Base-by-base conservation (phyloP, 2,329 filamentous ascomycete species). In the Hymenoscyphus albidus region DNA sequence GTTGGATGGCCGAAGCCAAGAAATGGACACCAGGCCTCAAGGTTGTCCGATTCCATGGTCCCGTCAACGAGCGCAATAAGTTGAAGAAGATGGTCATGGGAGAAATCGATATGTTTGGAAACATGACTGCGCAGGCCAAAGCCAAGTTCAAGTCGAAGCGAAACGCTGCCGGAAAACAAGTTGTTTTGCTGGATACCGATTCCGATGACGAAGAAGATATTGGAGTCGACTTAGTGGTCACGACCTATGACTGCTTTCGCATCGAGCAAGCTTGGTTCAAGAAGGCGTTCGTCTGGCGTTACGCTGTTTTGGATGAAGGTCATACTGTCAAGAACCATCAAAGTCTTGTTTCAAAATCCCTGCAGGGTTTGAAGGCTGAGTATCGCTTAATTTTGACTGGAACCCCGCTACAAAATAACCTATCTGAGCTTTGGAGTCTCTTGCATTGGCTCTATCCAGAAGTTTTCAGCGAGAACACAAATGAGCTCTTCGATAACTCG, bases 401-500 rank as follows among this genome's bases (percentile, higher is more conserved):
- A 2, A 87, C 85, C 0, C 85, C 84, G 0, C 76, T 87, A 0
- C 85, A 87, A 65, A 87, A 87, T 65, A 83, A 87, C 62, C 74
- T 87, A 0, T 74, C 76, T 1, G 84, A 87, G 70, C 76, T 86
- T 65, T 87, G 84, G 84, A 80, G 82, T 0, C 73, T 87, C 0
- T 74, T 86, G 0, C 81, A 83, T 59, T 87, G 82, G 82, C 76
- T 87, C 0, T 84, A 83, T 54, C 83, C 83, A 0, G 81, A 85
- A n/a, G 79, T 87, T 0, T 87, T 87, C 70, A 77, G 77, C 0
- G 72, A 76, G 1, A 80, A 81, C 39, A 86, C 83, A 0, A 76
- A 77, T 10, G 74, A 79, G 2, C 73, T 80, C 0, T 88, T 87
- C 73, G 80, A 80, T 55, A 77, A 81, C 12, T 83, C 85, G 0